Evolutionary conservation across 805 yeast species (phyloP).

Genomic region (Saccharomycopsis amapae): DNA sequence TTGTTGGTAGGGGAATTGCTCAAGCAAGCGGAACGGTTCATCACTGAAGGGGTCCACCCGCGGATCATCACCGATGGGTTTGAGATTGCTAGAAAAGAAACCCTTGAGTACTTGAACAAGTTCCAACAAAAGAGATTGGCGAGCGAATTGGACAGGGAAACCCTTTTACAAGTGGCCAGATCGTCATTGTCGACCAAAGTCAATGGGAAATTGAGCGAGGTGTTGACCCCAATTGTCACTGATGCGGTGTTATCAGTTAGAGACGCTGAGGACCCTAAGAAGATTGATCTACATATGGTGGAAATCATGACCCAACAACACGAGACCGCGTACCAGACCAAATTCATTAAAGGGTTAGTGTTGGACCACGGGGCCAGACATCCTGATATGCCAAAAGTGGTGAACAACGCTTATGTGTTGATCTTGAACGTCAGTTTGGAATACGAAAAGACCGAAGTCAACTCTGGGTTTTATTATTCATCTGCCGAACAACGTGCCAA

Average conservation of each 20-base stretch:
- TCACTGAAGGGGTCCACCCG: conserved; percentile 93
- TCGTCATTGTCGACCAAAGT: conserved; percentile 87
- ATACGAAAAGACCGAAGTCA: conserved; percentile 96
- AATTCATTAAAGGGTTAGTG: conserved; percentile 80
- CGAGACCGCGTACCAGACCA: conserved; percentile 75
- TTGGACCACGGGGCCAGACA: conserved; percentile 98
- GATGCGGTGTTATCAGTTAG: conserved; percentile 87
- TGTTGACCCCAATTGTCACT: conserved; percentile 88
- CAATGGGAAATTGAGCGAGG: conserved; percentile 63
- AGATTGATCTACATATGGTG: conserved; percentile 89
- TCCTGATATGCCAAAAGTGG: conserved; percentile 95
- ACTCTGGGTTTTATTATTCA: conserved; percentile 91
- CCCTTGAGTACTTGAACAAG: conserved; percentile 51
- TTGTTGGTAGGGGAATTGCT: conserved; percentile 89
- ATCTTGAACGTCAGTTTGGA: conserved; percentile 91
- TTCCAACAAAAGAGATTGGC: conserved; percentile 42
- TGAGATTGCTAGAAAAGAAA: conserved; percentile 76
- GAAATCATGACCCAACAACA: conserved; percentile 99
- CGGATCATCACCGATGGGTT: conserved; percentile 92
- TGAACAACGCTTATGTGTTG: conserved; percentile 76
- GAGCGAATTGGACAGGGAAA: conserved; percentile 68
- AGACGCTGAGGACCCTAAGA: conserved; percentile 33
- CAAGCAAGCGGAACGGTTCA: conserved; percentile 88
- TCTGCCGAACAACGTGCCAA: conserved; percentile 94
- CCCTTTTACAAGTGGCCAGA: conserved; percentile 85